Percentiles rank a stretch among this genome's conserved stretches.
Evolutionary conservation across 768 basidiomycete species (phyloP).

Genomic region (Rossbeevera mucosa): DNA sequence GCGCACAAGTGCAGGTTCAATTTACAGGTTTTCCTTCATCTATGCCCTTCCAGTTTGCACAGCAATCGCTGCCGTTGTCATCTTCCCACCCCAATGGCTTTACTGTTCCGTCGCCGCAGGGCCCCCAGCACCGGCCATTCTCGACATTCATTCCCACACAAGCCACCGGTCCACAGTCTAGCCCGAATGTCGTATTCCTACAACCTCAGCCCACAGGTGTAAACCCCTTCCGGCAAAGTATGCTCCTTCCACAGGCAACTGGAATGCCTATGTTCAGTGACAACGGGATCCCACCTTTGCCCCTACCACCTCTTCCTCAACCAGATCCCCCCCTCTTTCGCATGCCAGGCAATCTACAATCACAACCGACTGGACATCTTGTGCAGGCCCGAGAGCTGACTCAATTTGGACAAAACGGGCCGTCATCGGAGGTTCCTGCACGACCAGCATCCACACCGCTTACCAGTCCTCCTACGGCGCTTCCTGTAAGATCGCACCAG

Average conservation of each 20-base stretch:
- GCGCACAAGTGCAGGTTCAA: slow-evolving; percentile 45
- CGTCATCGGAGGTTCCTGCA: slow-evolving; percentile 34
- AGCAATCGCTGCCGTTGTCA: slow-evolving; percentile 15
- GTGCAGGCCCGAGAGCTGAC: slow-evolving; percentile 9
- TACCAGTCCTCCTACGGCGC: slow-evolving; percentile 44
- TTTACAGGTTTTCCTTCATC: slow-evolving; percentile 52
- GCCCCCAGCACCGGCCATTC: slow-evolving; percentile 48
- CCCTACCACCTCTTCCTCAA: slow-evolving; percentile 8
- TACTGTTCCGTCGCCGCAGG: slow-evolving; percentile 34
- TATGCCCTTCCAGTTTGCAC: slow-evolving; percentile 37
- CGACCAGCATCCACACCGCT: slow-evolving; percentile 76
- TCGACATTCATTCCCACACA: slow-evolving; percentile 56
- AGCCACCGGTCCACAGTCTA: slow-evolving; percentile 38
- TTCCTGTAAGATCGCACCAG: slow-evolving; percentile 78
- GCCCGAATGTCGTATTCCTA: slow-evolving; percentile 44
- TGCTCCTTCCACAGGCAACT: slow-evolving; percentile 61
- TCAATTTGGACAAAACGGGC: slow-evolving; percentile 4
- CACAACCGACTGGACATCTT: slow-evolving; percentile 10
- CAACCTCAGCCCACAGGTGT: slow-evolving; percentile 54
- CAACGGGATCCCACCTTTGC: slow-evolving; percentile 17
- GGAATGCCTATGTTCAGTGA: slow-evolving; percentile 47
- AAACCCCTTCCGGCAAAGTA: slow-evolving; percentile 84
- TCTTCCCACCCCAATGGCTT: slow-evolving; percentile 15
- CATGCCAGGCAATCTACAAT: slow-evolving; percentile 8
- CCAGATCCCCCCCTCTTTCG: slow-evolving; percentile 9